Base-by-base conservation (phyloP, 352 stramenopile species). In the Aphanomyces euteiches region DNA sequence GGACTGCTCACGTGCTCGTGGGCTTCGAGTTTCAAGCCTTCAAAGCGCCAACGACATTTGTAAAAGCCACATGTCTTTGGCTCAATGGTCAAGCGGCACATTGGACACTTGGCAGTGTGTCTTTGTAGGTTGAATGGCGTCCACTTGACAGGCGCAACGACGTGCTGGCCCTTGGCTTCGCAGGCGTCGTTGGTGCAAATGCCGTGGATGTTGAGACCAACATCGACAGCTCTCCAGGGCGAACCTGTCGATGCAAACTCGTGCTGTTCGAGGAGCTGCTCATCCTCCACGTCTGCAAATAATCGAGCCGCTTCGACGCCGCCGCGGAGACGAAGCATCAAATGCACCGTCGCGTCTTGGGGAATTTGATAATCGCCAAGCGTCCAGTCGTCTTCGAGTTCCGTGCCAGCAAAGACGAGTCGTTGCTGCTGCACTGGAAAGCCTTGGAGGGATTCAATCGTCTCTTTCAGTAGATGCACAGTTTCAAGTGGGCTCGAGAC, bases 41-140 rank as follows among this genome's bases (percentile, higher is more conserved):
- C 19, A 56, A 54, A 66, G 34, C 58, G 58, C 58, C 58, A 66
- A 15, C 37, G 6, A 28, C 58, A 66, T 6, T 66, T 17, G 58
- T 66, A 54, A 28, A 66, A 48, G 58, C 58, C 58, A 12, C 58
- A 66, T 7, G 58, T 66, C 17, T 36, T 19, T n/a, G 58, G 17
- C 17, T 12, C 17, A 66, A 66, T 48, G 7, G 7, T 5, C n/a
- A 6, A 7, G 4, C 12, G 3, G 7, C 58, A 66, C 40, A 66
- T 50, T 17, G 58, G 58, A 53, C 58, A 66, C 3, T 19, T 15
- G 3, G 43, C 58, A 0, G 5, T 13, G 6, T 59, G 50, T 34
- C 10, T 10, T 39, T 15, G 34, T 12, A 28, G 5, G 50, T 59
- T 59, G 50, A 59, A 59, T 6, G 50, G 50, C 17, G 0, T 7